Base-by-base conservation (phyloP, 2,329 filamentous ascomycete genomes). In the Colletotrichum caudatum region DNA sequence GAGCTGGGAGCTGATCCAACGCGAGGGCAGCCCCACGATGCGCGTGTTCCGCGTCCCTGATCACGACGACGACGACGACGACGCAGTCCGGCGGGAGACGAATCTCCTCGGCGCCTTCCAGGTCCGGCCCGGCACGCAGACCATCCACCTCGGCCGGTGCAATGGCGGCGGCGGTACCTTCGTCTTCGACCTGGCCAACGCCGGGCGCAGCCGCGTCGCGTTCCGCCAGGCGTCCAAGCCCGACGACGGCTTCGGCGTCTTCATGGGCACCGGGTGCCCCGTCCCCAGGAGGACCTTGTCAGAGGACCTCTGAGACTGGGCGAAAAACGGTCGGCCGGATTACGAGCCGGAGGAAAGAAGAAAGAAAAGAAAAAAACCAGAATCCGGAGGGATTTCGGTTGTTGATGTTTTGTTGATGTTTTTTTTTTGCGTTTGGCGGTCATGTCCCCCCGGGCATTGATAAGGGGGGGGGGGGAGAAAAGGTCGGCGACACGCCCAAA, bases 1-100 rank as follows among this genome's bases (percentile, higher is more conserved):
- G 66, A 72, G 70, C 70, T 72, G 70, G 70, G 67, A 71, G 37
- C 70, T 72, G 66, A 66, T 72, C 61, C 70, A 72, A 61, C 67
- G 56, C 66, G 70, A 72, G 70, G 70, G 70, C 48, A n/a, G n/a
- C 56, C 35, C 66, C 39, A 33, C 62, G 12, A 44, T 72, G 60
- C 39, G 57, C 29, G 70, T 72, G 18, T 72, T 65, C 58, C 48
- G 57, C 35, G 41, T 71, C 50, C 61, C 66, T 29, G 35, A n/a
- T 20, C 14, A 29, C 29, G 29, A 4, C 29, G 29, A n/a, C 23
- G 14, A 61, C 11, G 37, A 44, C n/a, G 65, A 33, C 46, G 61
- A 59, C 26, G 61, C 66, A 33, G 41, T 58, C 6, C 65, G 39
- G 11, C 56, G 44, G 35, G 57, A 62, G 70, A 37, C 35, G n/a